Percentiles rank a stretch among this genome's conserved stretches.
Evolutionary conservation across 768 basidiomycete species (phyloP).

Genomic region (Pisolithus albus): DNA sequence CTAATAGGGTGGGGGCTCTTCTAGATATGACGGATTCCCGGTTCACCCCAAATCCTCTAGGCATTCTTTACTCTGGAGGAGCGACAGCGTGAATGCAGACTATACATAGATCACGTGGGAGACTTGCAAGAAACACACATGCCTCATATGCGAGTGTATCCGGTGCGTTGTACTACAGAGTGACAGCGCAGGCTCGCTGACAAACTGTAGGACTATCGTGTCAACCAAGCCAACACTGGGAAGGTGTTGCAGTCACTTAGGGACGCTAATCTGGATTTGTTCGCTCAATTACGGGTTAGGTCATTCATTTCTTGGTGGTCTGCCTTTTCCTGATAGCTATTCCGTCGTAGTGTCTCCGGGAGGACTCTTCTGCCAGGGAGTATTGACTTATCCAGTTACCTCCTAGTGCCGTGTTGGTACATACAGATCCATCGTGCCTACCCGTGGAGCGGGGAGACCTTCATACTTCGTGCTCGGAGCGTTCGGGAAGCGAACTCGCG

Average conservation of each 20-base stretch:
- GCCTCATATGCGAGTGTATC: slow-evolving; percentile 72
- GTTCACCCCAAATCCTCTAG: slow-evolving; percentile 28
- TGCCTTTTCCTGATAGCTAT: background rate
- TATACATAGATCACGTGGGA: slow-evolving; percentile 85
- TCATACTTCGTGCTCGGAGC: slow-evolving; percentile 52
- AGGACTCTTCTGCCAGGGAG: slow-evolving; percentile 70
- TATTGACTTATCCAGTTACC: slow-evolving; percentile 83
- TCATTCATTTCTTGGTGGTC: slow-evolving; percentile 3
- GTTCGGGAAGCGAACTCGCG: slow-evolving; percentile 63
- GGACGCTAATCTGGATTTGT: slow-evolving; percentile 59
- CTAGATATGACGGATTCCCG: background rate
- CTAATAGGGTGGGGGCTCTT: slow-evolving; percentile 62
- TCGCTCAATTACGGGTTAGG: slow-evolving; percentile 58
- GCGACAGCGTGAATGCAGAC: slow-evolving; percentile 82
- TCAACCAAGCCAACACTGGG: slow-evolving; percentile 77
- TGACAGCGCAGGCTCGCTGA: background rate
- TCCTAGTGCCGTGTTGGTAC: slow-evolving; percentile 80
- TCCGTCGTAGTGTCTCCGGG: slow-evolving; percentile 54
- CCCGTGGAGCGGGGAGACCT: slow-evolving; percentile 63
- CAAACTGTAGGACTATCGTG: slow-evolving; percentile 67
- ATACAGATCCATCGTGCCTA: slow-evolving; percentile 32
- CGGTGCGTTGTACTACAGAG: slow-evolving; percentile 38
- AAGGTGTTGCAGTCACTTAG: slow-evolving; percentile 70
- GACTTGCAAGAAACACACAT: slow-evolving; percentile 76
- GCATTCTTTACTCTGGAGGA: slow-evolving; percentile 84